These are phyloP conservation scores for Quercus phellos DNA, from an alignment of 331 rosid species.

Conservation along the genomic window DNA sequence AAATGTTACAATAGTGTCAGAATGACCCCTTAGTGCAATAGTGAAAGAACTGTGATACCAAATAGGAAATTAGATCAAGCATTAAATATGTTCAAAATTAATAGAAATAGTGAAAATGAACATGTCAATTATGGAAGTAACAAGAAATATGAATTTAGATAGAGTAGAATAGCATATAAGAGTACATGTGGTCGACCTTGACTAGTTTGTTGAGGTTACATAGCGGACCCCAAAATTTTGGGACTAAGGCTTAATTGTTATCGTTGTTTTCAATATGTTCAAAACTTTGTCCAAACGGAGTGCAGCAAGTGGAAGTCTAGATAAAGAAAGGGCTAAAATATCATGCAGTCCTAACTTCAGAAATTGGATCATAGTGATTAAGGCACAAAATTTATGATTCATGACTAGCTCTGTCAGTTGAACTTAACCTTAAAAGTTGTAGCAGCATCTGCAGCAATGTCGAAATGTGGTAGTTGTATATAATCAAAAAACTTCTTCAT, in stretches of 20 bases:
- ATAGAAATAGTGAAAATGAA: no score
- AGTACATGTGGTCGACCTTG: no score
- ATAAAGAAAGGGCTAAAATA: background rate
- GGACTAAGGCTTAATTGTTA: no score
- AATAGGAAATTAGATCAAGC: background rate
- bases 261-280: background rate
- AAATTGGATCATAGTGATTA: background rate
- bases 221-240: no score
- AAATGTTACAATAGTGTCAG: slow-evolving; percentile 15
- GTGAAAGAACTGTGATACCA: slow-evolving; percentile 4
- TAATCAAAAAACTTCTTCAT: slow-evolving; percentile 90
- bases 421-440: slow-evolving; percentile 86
- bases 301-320: background rate
- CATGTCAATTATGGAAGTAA: no score
- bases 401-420: slow-evolving; percentile 2
- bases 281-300: background rate
- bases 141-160: no score
- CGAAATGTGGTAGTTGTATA: slow-evolving; percentile 93
- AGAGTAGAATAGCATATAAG: no score
- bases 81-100: background rate
- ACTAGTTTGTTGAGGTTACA: no score
- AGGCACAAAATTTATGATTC: background rate
- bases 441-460: slow-evolving; percentile 99
- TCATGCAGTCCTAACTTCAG: background rate
- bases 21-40: slow-evolving; percentile 3